Conservation (phyloP, 495 filamentous ascomycete species). For the Aspergillus funiculosus region DNA sequence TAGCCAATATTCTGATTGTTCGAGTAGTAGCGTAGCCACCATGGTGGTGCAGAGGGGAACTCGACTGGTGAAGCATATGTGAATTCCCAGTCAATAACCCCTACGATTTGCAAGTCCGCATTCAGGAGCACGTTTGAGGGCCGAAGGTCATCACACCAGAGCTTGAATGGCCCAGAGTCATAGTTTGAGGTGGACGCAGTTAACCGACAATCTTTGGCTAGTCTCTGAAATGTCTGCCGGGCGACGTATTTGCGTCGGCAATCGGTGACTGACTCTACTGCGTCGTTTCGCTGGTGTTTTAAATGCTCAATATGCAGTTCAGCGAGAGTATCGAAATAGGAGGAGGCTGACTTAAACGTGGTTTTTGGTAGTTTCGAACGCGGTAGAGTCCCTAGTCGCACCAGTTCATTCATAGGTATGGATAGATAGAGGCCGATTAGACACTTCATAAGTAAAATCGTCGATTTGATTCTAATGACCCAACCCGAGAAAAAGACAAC, state of each 20-base stretch:
- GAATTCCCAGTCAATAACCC: too few species aligned
- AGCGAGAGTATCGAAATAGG: not conserved
- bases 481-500: too few species aligned
- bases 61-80: too few species aligned
- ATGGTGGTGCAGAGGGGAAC: too few species aligned
- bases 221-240: not conserved
- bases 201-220: not conserved
- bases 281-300: not conserved
- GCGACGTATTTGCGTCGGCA: not conserved
- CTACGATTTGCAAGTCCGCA: too few species aligned
- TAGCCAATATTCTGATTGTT: too few species aligned
- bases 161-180: constrained; percentile 3
- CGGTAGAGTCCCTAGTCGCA: not conserved
- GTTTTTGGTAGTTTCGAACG: not conserved
- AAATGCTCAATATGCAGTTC: not conserved
- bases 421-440: too few species aligned
- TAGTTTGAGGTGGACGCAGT: too few species aligned
- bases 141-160: too few species aligned
- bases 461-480: not conserved
- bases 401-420: too few species aligned
- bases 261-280: not conserved
- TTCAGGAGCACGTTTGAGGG: too few species aligned
- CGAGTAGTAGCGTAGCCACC: too few species aligned
- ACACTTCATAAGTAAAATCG: not conserved
- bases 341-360: not conserved